Evolutionary conservation across 129 eudicot species (phyloP).

Genomic region (Artemisia annua): DNA sequence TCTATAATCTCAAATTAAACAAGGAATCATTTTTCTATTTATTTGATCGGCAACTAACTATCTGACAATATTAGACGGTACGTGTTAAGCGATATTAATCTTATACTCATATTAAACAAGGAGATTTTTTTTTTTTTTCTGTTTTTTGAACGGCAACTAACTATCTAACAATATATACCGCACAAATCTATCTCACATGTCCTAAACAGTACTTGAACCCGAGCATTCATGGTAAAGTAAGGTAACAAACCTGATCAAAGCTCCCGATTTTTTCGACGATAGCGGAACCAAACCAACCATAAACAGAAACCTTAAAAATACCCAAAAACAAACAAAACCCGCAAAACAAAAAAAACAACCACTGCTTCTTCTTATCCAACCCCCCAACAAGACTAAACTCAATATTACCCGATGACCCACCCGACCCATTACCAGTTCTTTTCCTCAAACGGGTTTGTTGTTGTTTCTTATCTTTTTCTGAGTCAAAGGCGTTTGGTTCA

Average conservation of each 20-base stretch:
- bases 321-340: constrained; percentile 80
- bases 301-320: constrained; percentile 66
- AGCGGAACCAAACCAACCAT: constrained; percentile 75
- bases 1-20: no score
- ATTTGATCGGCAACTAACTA: no score
- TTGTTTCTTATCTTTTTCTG: no score
- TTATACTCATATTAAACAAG: no score
- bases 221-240: not conserved
- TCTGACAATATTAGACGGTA: no score
- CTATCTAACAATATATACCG: no score
- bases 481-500: constrained; percentile 50
- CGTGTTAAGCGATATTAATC: no score
- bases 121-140: no score
- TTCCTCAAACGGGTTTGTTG: constrained; percentile 39
- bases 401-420: not conserved
- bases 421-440: not conserved
- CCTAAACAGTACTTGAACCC: no score
- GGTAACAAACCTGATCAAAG: constrained; percentile 52
- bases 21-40: no score
- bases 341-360: constrained; percentile 82
- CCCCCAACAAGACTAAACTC: constrained; percentile 38
- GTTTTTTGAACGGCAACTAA: no score
- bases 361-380: constrained; percentile 61
- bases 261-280: constrained; percentile 44
- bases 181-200: no score